These are phyloP conservation scores for Malus hybrid DNA, from an alignment of 331 rosid genomes.

Conservation along the genomic window DNA sequence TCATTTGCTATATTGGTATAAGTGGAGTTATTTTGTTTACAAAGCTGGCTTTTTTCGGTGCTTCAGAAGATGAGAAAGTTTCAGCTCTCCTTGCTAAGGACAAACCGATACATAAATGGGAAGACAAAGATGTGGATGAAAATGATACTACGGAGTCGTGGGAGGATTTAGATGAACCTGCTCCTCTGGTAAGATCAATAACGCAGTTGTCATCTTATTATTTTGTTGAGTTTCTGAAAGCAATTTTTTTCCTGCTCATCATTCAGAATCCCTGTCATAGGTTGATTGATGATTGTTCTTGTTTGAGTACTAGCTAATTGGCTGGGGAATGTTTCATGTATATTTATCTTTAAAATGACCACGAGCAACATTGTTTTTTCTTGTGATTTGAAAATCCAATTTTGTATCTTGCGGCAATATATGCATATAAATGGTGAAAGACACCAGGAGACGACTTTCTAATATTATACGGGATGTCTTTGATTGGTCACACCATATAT, in stretches of 20 bases:
- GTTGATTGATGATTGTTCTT: neutral
- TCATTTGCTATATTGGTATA: too few species aligned
- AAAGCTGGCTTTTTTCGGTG: neutral
- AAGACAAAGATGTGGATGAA: slow-evolving; percentile 84
- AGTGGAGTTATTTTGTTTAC: neutral
- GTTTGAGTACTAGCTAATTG: neutral
- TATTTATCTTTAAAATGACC: neutral
- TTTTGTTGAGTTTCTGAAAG: neutral
- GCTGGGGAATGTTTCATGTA: neutral
- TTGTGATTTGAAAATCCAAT: neutral
- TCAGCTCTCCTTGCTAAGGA: slow-evolving; percentile 39
- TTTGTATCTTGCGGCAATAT: neutral
- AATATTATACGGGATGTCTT: neutral
- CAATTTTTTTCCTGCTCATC: neutral
- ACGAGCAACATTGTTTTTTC: neutral
- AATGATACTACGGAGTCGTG: slow-evolving; percentile 84
- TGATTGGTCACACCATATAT: neutral
- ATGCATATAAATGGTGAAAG: neutral
- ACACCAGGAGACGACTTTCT: neutral
- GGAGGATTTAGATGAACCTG: slow-evolving; percentile 94
- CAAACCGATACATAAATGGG: slow-evolving; percentile 60
- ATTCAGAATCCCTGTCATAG: neutral
- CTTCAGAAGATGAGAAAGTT: slow-evolving; percentile 56
- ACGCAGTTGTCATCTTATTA: neutral
- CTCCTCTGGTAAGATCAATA: slow-evolving; percentile 43